These are phyloP conservation scores for Priceomyces melissophilus DNA, from an alignment of 805 yeast genomes.

Conservation along the genomic window DNA sequence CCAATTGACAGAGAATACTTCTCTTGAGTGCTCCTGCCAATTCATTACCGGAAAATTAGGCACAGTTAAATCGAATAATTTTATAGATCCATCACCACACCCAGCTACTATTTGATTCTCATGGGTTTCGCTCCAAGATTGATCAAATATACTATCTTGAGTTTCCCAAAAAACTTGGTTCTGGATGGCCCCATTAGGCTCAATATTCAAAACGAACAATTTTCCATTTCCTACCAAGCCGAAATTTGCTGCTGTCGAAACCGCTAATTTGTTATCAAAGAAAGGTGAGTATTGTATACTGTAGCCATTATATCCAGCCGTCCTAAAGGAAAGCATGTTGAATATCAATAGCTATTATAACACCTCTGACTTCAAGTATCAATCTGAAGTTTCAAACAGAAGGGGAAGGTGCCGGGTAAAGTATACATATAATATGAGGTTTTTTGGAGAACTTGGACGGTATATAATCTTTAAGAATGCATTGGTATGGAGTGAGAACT, in stretches of 20 bases:
- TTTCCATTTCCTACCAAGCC: slow-evolving; percentile 95
- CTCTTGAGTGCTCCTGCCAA: slow-evolving; percentile 73
- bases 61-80: slow-evolving; percentile 72
- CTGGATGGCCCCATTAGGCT: slow-evolving; percentile 57
- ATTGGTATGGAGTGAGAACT: too few relatives aligned
- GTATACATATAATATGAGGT: background rate
- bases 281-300: slow-evolving; percentile 88
- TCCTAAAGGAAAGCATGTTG: slow-evolving; percentile 66
- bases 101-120: slow-evolving; percentile 83
- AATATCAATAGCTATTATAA: background rate
- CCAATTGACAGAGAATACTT: slow-evolving; percentile 75
- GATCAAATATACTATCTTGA: slow-evolving; percentile 87
- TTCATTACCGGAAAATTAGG: slow-evolving; percentile 68
- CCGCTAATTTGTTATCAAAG: slow-evolving; percentile 84
- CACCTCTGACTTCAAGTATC: background rate
- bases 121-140: slow-evolving; percentile 87
- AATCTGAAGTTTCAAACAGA: background rate
- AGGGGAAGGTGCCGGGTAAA: background rate
- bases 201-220: slow-evolving; percentile 65
- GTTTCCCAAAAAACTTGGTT: slow-evolving; percentile 70
- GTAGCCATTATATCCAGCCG: slow-evolving; percentile 82
- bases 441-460: too few relatives aligned
- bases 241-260: slow-evolving; percentile 86
- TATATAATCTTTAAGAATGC: too few relatives aligned
- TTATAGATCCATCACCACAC: slow-evolving; percentile 86